Evolutionary conservation across 345 rosid genomes (phyloP), one percentile per base, ranked within the genome.

Genomic region (Dovyalis caffra): DNA sequence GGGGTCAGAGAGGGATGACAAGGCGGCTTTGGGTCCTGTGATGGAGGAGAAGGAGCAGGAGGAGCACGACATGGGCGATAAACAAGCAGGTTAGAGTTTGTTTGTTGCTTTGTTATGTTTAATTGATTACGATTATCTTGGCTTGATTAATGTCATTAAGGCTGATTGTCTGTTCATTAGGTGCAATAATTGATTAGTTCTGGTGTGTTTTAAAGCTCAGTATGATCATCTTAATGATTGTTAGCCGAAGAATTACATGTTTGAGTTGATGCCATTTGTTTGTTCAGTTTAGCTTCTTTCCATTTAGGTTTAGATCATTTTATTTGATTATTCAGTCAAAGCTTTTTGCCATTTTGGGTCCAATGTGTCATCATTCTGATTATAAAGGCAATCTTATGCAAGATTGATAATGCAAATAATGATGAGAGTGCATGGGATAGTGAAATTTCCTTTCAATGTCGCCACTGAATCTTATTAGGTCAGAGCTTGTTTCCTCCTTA

Each of bases 21-120:
- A 20, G 51, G 21, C 7, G 25, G 90, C 91, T 37, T 68, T 93
- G 21, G 80, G 92, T 33, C 85, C 97, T 5, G 76, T 91, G 72
- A 79, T 93, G 10, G 91, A 83, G 51, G 93, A n/a, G n/a, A n/a
- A 85, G 14, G 88, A 89, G 67, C 90, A 64, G 38, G 92, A 86
- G 77, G 70, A 64, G 74, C 89, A 84, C 47, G 90, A 81, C 81
- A 86, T 85, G 66, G 70, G 74, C 7, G 91, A 87, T 83, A 86
- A 85, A 74, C 76, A 86, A 8, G 47, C 86, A 77, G 91, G 91
- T 88, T 75, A 57, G 76, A 8, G 64, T 45, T 73, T 23, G 53
- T 11, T 68, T 47, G 16, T 64, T 21, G 4, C 12, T 64, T 73
- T 28, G 20, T 45, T 1, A 6, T 74, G 45, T 7, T 20, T 47